phyloP scores from a whole-genome alignment of 768 basidiomycete species.

The Trametes maxima region DNA sequence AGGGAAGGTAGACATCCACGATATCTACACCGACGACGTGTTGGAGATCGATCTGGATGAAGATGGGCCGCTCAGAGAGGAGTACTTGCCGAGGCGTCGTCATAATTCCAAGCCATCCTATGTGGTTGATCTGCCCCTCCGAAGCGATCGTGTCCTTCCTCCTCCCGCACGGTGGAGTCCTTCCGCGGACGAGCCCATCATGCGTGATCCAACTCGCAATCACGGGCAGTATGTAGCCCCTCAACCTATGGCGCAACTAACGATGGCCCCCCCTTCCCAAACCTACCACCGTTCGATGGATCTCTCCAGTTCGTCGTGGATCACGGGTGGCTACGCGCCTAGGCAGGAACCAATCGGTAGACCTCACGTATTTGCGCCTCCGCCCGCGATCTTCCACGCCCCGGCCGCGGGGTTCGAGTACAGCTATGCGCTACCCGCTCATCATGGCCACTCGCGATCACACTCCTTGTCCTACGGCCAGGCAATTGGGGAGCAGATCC shows the following conservation, averaged over 20 bases:
- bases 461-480: slow-evolving; percentile 58
- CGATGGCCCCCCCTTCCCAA: slow-evolving; percentile 53
- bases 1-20: slow-evolving; percentile 46
- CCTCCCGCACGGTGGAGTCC: slow-evolving; percentile 85
- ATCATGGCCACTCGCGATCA: slow-evolving; percentile 52
- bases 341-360: slow-evolving; percentile 20
- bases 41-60: slow-evolving; percentile 81
- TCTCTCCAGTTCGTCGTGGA: slow-evolving; percentile 34
- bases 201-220: slow-evolving; percentile 52
- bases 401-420: slow-evolving; percentile 26
- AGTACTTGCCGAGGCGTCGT: slow-evolving; percentile 76
- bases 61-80: slow-evolving; percentile 80
- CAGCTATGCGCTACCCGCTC: slow-evolving; percentile 26
- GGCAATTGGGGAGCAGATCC: slow-evolving; percentile 45
- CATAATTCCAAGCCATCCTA: slow-evolving; percentile 39
- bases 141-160: slow-evolving; percentile 48
- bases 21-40: slow-evolving; percentile 40
- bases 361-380: slow-evolving; percentile 6
- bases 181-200: slow-evolving; percentile 74
- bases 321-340: slow-evolving; percentile 27
- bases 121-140: slow-evolving; percentile 23
- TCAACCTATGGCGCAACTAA: slow-evolving; percentile 25
- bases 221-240: slow-evolving; percentile 60
- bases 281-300: slow-evolving; percentile 36
- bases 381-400: slow-evolving; percentile 14